Evolutionary conservation across 768 basidiomycete species (phyloP).

Genomic region (Baorangia bicolor): DNA sequence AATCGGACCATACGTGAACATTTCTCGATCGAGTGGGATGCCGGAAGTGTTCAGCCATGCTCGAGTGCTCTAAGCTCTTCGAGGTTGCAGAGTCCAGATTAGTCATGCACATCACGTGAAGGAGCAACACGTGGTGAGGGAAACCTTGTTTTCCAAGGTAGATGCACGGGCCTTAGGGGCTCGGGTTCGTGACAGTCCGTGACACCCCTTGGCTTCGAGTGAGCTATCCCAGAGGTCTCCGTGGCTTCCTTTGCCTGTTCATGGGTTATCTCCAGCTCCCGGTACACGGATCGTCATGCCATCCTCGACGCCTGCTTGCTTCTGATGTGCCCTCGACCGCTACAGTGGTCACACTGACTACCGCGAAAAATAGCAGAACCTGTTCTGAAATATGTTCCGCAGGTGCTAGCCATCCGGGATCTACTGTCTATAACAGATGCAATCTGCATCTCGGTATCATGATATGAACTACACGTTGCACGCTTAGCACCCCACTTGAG

Average conservation of each 20-base stretch:
- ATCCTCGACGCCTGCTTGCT: slow-evolving; percentile 85
- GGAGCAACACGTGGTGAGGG: too few species aligned
- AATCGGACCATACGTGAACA: too few species aligned
- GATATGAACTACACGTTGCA: slow-evolving; percentile 73
- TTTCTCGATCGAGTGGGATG: too few species aligned
- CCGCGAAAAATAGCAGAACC: slow-evolving; percentile 78
- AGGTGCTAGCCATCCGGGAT: slow-evolving; percentile 97
- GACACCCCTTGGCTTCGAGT: too few species aligned
- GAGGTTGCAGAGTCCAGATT: too few species aligned
- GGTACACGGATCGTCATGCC: slow-evolving; percentile 87
- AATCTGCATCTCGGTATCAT: slow-evolving; percentile 83
- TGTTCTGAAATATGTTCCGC: slow-evolving; percentile 74
- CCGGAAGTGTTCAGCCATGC: too few species aligned
- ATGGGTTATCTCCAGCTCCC: slow-evolving; percentile 78
- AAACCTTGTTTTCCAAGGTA: too few species aligned
- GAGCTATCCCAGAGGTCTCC: slow-evolving; percentile 87
- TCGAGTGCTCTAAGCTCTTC: too few species aligned
- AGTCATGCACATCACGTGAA: too few species aligned
- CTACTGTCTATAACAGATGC: slow-evolving; percentile 88
- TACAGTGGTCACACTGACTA: slow-evolving; percentile 76
- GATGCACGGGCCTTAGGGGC: too few species aligned
- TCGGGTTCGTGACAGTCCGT: too few species aligned
- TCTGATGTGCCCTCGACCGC: slow-evolving; percentile 87
- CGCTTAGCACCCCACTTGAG: slow-evolving; percentile 84
- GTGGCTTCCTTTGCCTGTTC: slow-evolving; percentile 69